phyloP scores from a whole-genome alignment of 2,329 filamentous ascomycete genomes.

The Talaromyces verruculosus region DNA sequence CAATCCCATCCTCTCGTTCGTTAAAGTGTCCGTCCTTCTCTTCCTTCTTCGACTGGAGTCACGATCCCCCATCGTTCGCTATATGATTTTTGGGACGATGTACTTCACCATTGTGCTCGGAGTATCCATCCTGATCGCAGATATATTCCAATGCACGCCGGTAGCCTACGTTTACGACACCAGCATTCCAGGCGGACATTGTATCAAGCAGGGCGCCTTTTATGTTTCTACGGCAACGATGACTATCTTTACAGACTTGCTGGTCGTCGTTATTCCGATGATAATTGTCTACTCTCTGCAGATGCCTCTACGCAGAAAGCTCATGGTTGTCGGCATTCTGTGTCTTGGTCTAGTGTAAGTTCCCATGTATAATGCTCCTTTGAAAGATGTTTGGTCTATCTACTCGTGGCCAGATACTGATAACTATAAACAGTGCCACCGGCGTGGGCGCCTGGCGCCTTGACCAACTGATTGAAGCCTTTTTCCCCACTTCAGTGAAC shows the following conservation, averaged over 20 bases:
- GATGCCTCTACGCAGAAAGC: slow-evolving; percentile 31
- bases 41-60: slow-evolving; percentile 34
- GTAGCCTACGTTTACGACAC: slow-evolving; percentile 27
- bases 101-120: slow-evolving; percentile 25
- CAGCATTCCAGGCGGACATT: slow-evolving; percentile 24
- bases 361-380: neutral
- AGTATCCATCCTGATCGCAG: slow-evolving; percentile 27
- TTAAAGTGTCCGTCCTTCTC: slow-evolving; percentile 33
- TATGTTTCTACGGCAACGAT: slow-evolving; percentile 31
- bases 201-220: slow-evolving; percentile 32
- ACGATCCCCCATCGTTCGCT: slow-evolving; percentile 27
- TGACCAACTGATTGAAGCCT: slow-evolving; percentile 28
- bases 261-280: slow-evolving; percentile 34
- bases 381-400: neutral
- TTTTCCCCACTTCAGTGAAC: slow-evolving; percentile 18
- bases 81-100: slow-evolving; percentile 24
- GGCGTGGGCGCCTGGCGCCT: slow-evolving; percentile 34
- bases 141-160: slow-evolving; percentile 35
- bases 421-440: slow-evolving; percentile 26
- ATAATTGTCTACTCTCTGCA: slow-evolving; percentile 33
- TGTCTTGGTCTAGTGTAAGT: slow-evolving; percentile 8
- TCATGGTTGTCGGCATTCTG: slow-evolving; percentile 31
- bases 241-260: slow-evolving; percentile 34
- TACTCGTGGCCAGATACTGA: neutral
- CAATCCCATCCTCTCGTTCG: slow-evolving; percentile 31